Base-by-base conservation (phyloP, 805 yeast genomes). In the Lipomyces japonicus region DNA sequence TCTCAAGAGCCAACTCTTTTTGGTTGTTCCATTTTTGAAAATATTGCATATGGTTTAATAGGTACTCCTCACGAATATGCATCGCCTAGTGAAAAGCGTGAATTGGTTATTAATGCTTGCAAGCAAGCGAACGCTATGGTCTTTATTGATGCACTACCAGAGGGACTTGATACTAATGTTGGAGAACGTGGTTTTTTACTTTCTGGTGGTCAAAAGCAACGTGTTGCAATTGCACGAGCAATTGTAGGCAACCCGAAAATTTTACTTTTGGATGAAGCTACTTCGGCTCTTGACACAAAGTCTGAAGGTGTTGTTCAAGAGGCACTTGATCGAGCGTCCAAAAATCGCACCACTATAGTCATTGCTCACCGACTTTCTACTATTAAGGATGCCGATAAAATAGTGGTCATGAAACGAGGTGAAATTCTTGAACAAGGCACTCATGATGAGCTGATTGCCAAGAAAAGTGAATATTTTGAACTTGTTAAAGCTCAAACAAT, bases 21-120 rank as follows among this genome's bases (percentile, higher is more conserved):
- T 71, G 86, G 87, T 63, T 93, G 87, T 52, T 75, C 91, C 0
- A 84, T 88, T 32, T 68, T 79, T 63, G 95, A 88, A 61, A 88
- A 88, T 61, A 79, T 88, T 36, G 74, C 87, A 50, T 86, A 84
- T 68, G 96, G 96, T 22, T 69, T 87, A 39, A 51, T 69, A 51
- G 68, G 66, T 5, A 57, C 63, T 10, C 51, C 43, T 9, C 50
- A 51, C 39, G 67, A 63, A 39, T 41, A 66, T 56, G 71, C 72
- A 45, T 40, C 69, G 42, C 63, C 69, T 19, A 68, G 69, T 55
- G 62, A 64, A 60, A 63, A 71, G 62, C 56, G 71, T 39, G 66
- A 65, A 46, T 51, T 69, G 28, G 69, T 73, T 18, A 61, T 63
- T 26, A 62, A 64, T 18, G 84, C 81, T 5, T 68, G 78, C 44